These are phyloP conservation scores for Syncephalastrum monosporum DNA, from an alignment of 371 early-diverging fungal species.

Conservation along the genomic window DNA sequence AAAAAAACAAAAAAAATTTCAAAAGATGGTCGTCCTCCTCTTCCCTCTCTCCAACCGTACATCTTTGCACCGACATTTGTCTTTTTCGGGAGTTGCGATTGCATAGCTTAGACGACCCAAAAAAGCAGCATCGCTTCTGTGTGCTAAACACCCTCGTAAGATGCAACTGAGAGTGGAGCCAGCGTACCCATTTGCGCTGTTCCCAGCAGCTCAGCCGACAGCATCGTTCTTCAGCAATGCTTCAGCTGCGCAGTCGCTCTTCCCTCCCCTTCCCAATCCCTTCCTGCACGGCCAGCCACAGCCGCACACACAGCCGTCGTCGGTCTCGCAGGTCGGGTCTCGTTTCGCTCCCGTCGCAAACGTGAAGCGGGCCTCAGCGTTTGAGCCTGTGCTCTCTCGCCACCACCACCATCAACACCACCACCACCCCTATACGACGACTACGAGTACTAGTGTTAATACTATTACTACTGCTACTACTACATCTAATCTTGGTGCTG, in stretches of 20 bases:
- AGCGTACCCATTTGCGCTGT: constrained; percentile 22
- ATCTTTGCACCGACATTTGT: background rate
- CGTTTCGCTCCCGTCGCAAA: too few species aligned
- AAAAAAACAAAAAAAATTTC: background rate
- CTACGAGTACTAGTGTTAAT: too few species aligned
- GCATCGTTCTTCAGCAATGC: background rate
- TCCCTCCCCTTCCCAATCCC: background rate
- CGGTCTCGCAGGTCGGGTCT: too few species aligned
- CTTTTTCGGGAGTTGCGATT: too few species aligned
- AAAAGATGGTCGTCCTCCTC: background rate
- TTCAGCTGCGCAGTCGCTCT: too few species aligned
- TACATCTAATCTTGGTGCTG: too few species aligned
- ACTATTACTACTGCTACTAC: too few species aligned
- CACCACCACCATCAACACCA: constrained; percentile 3
- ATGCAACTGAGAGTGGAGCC: constrained; percentile 22
- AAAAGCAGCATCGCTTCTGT: too few species aligned
- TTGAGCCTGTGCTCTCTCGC: constrained; percentile 9
- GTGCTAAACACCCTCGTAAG: background rate
- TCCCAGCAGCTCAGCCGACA: constrained; percentile 18
- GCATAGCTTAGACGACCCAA: too few species aligned
- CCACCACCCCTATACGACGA: background rate
- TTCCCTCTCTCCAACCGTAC: background rate
- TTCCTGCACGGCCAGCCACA: background rate
- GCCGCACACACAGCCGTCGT: too few species aligned
- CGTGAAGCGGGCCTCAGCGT: constrained; percentile 9